Base-by-base conservation (phyloP, 2,329 filamentous ascomycete genomes). In the Fusarium verrucosum region DNA sequence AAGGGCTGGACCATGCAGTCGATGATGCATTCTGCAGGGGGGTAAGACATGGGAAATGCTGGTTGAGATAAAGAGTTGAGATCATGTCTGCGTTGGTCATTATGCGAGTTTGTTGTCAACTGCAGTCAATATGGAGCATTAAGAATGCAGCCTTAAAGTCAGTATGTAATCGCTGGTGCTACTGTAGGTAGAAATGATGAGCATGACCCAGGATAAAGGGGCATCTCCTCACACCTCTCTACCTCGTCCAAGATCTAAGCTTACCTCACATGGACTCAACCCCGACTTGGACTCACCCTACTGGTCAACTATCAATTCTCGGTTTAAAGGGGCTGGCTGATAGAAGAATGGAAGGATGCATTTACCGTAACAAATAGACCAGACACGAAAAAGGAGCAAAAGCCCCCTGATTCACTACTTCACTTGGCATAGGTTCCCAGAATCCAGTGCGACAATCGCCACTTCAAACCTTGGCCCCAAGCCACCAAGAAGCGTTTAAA, bases 381-480 rank as follows among this genome's bases (percentile, higher is more conserved):
- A 16, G 25, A 41, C 50, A 20, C 42, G 22, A 26, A 19, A 45
- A 60, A 50, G 53, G 53, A 46, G 58, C 55, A 49, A 38, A 47
- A 42, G 36, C 35, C 58, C 58, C 58, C 58, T 62, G 42, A 57
- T 62, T 62, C 38, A 57, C 58, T 62, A 37, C 50, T 62, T 62
- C 38, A 57, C 58, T 62, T 62, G 57, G 58, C 58, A 38, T 28
- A 28, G 37, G n/a, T 41, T 58, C 36, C 37, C 37, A 26, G 43
- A 42, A 37, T n/a, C n/a, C n/a, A 42, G 25, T 20, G 35, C 25
- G n/a, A 37, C 9, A 32, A 37, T 52, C 37, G 60, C 58, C 60
- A 63, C 52, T 58, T 42, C 32, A 19, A 33, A 37, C 32, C 49
- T 46, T 37, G 16, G 41, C 11, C n/a, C 32, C 37, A 41, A 26